These are phyloP conservation scores for Magnolia kwangsiensis DNA, from an alignment of 164 flowering plant genomes.

Conservation along the genomic window DNA sequence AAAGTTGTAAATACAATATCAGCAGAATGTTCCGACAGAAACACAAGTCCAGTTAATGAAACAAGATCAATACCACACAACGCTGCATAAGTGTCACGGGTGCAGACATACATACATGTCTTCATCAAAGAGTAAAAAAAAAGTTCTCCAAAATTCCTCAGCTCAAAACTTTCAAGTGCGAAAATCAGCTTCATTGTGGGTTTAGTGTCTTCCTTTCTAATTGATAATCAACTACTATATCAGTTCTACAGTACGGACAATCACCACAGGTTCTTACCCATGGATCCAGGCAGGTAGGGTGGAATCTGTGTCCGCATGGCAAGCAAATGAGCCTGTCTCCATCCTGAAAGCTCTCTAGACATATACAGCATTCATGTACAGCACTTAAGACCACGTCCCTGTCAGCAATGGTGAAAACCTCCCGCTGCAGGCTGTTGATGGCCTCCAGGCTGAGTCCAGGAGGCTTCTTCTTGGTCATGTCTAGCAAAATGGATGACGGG, in stretches of 20 bases:
- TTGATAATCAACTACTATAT: conserved; percentile 18
- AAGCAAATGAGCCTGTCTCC: conserved; percentile 55
- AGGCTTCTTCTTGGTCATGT: conserved; percentile 40
- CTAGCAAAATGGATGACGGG: conserved; percentile 7
- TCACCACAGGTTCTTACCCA: conserved; percentile 77
- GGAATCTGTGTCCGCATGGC: conserved; percentile 71
- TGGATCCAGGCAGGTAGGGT: conserved; percentile 58
- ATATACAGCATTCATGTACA: conserved; percentile 25
- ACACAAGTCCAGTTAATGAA: background rate
- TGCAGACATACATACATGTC: background rate
- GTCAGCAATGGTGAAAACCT: conserved; percentile 30
- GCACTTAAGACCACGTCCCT: conserved; percentile 4
- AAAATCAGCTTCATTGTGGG: background rate
- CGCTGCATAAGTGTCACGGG: background rate
- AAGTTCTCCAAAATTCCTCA: background rate
- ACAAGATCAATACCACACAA: background rate
- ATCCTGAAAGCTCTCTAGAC: conserved; percentile 53
- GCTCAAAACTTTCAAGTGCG: background rate
- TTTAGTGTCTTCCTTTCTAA: background rate
- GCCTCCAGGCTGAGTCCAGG: conserved; percentile 60
- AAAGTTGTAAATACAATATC: too few relatives aligned
- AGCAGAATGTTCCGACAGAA: background rate
- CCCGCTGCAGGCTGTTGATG: conserved; percentile 32
- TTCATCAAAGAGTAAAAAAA: background rate
- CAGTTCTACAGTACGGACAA: conserved; percentile 78